A percentile compares a stretch with the other conserved stretches of the same genome.
Evolutionary conservation across 78 protist species (phyloP).

Genomic region (Guillardia theta): DNA sequence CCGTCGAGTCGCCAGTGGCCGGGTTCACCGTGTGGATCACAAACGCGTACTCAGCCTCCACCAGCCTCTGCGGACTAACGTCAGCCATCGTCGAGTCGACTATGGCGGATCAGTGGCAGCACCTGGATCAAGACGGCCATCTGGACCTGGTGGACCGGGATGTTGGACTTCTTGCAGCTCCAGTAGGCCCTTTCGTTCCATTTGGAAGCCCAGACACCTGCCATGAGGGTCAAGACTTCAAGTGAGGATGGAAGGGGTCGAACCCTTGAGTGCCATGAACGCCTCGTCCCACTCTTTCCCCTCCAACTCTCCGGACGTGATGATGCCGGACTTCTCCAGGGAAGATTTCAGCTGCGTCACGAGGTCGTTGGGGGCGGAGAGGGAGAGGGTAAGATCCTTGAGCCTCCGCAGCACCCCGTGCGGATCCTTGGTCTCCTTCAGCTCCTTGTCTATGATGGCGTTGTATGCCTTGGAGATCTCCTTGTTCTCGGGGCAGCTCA

Average conservation of each 20-base stretch:
- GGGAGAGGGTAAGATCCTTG: not conserved
- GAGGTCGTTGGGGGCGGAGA: not conserved
- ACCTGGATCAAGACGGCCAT: constrained; percentile 40
- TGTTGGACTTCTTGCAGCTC: not conserved
- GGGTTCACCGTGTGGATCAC: constrained; percentile 39
- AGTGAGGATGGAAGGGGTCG: not conserved
- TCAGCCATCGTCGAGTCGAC: too few relatives aligned
- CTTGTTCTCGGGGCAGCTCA: not conserved
- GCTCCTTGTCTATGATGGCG: not conserved
- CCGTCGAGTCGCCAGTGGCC: not conserved
- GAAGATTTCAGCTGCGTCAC: not conserved
- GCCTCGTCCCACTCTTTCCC: constrained; percentile 30
- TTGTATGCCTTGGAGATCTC: not conserved
- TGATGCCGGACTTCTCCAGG: not conserved
- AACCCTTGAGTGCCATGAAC: not conserved
- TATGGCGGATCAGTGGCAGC: too few relatives aligned
- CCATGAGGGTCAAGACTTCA: not conserved
- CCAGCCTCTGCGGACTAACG: constrained; percentile 8
- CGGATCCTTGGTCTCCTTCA: not conserved
- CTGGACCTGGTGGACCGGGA: not conserved
- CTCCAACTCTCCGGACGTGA: not conserved
- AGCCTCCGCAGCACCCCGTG: not conserved
- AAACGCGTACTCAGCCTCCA: constrained; percentile 33
- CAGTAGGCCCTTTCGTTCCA: constrained; percentile 32
- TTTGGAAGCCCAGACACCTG: constrained; percentile 18